Percentiles rank a stretch among this genome's conserved stretches.
phyloP scores from a whole-genome alignment of 331 rosid species.

The Malus hybrid region DNA sequence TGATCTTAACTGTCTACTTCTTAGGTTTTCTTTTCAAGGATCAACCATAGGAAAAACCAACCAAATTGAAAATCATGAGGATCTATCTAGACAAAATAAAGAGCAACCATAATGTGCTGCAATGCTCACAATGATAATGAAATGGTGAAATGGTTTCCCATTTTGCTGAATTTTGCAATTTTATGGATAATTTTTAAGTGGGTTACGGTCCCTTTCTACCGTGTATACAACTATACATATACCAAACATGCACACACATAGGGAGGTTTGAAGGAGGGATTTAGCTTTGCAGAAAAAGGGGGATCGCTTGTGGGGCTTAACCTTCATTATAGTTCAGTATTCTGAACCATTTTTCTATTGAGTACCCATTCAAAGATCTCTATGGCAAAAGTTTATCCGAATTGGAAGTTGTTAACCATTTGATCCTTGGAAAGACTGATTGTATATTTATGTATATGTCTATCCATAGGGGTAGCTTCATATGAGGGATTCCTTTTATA shows the following conservation, averaged over 20 bases:
- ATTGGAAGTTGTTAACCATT: not conserved
- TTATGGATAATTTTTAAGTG: no score
- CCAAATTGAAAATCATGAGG: not conserved
- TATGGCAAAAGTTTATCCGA: not conserved
- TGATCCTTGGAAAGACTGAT: not conserved
- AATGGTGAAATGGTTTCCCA: not conserved
- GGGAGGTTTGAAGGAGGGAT: no score
- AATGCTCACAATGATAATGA: not conserved
- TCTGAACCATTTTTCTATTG: no score
- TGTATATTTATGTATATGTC: not conserved
- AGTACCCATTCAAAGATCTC: no score
- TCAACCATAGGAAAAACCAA: conserved; percentile 23
- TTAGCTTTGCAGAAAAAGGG: no score
- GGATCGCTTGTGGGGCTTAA: no score
- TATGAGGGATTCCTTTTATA: not conserved
- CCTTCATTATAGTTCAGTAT: no score
- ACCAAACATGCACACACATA: no score
- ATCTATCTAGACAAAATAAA: not conserved
- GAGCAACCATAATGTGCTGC: not conserved
- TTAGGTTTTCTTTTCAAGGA: not conserved
- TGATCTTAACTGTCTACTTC: not conserved
- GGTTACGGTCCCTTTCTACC: no score
- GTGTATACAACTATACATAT: no score
- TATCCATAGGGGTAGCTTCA: not conserved
- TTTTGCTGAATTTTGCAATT: no score